Percentiles rank a stretch among this genome's conserved stretches.
Evolutionary conservation across 202 grass and related monocot species (phyloP).

Genomic region (Thinopyrum obtusiflorum): DNA sequence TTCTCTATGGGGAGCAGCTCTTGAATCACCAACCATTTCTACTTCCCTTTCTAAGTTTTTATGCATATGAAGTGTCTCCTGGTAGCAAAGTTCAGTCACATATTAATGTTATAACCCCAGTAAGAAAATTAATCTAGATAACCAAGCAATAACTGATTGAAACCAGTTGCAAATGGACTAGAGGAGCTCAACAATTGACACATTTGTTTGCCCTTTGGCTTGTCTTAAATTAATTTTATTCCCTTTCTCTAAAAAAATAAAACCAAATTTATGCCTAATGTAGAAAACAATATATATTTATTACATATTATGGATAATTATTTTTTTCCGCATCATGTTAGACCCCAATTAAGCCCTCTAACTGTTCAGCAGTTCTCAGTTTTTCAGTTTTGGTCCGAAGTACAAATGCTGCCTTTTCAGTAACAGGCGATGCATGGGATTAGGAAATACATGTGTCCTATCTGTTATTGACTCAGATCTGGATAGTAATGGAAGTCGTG

Average conservation of each 20-base stretch:
- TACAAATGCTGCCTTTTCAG: background rate
- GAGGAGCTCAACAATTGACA: no score
- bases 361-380: background rate
- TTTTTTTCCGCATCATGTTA: no score
- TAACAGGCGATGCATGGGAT: background rate
- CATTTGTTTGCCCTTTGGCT: no score
- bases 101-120: background rate
- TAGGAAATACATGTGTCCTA: background rate
- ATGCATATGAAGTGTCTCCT: constrained; percentile 70
- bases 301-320: no score
- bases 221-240: no score
- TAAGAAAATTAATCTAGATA: no score
- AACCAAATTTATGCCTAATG: no score
- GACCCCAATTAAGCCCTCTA: background rate
- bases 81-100: background rate
- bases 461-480: background rate
- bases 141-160: no score
- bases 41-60: constrained; percentile 12
- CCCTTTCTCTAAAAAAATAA: no score
- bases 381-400: background rate
- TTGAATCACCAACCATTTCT: constrained; percentile 27
- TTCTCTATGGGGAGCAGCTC: background rate
- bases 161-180: no score
- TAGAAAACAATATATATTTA: no score
- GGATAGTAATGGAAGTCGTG: background rate